Base-by-base conservation (phyloP, 202 grass and related monocot species). In the Musa balbisiana region DNA sequence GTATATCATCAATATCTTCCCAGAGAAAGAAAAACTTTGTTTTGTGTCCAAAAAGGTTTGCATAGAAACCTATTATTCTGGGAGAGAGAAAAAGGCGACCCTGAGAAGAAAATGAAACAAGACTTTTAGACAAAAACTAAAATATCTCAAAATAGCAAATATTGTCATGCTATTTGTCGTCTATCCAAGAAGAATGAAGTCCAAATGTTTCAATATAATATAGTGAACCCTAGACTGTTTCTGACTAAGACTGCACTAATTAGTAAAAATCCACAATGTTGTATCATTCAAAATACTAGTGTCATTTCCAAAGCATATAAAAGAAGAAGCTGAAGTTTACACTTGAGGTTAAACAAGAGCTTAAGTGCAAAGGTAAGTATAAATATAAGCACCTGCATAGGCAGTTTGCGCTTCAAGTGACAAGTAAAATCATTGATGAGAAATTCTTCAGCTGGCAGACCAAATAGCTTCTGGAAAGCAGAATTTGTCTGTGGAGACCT, bases 361-460 rank as follows among this genome's bases (percentile, higher is more conserved):
- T 43, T 43, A 6, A 43, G 33, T 43, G 33, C 4, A 68, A 33
- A 33, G 1, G 9, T 66, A 27, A 14, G 0, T 17, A 15, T 68
- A 24, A 68, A 26, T 5, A 6, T 33, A 29, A 68, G 27, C 25
- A 94, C 91, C 95, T 95, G 95, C 49, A 87, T 90, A 62, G 85
- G 87, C 91, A 92, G 84, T 91, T 92, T 99, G 72, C 95, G 92
- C 83, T 99, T 99, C 78, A 99, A 81, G 72, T 99, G 89, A 58
- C 95, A 99, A 58, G 91, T 99, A 85, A 99, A 99, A 87, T 99
- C 89, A 79, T 99, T 99, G 91, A 99, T 99, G 74, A 99, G 85
- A 84, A 99, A 99, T 86, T 99, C 91, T 84, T 99, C 91, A 29
- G 78, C 73, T 67, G 95, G 95, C 83, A 99, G 86, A 64, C 81